Percentiles rank a stretch among this genome's conserved stretches.
Evolutionary conservation across 495 filamentous ascomycete genomes (phyloP).

Genomic region (Aspergillus haitiensis): DNA sequence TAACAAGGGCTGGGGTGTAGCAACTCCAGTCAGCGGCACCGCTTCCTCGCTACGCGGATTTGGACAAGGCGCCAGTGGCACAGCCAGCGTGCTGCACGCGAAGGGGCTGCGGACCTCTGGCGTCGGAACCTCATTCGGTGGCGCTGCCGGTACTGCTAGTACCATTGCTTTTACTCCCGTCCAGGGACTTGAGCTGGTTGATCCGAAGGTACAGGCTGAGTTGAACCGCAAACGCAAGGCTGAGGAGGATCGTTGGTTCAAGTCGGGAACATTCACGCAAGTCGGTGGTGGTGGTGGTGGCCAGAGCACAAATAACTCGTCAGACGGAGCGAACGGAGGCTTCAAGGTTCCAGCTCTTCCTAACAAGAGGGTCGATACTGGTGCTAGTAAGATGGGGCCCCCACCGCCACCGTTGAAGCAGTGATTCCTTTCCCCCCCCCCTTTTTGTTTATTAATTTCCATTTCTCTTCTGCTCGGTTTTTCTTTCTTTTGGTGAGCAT

Average conservation of each 20-base stretch:
- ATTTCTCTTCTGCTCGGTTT: conserved; percentile 10
- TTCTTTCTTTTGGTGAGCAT: conserved; percentile 11
- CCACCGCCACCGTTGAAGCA: conserved; percentile 36
- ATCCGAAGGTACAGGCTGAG: conserved; percentile 84
- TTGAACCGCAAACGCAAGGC: conserved; percentile 84
- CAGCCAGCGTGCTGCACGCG: conserved; percentile 63
- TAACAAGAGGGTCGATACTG: conserved; percentile 46
- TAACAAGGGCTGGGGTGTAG: conserved; percentile 91
- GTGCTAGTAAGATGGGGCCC: conserved; percentile 47
- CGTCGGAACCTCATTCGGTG: conserved; percentile 64
- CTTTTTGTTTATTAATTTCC: conserved; percentile 6
- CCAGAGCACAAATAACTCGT: conserved; percentile 31
- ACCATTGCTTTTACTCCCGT: conserved; percentile 91
- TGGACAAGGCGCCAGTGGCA: conserved; percentile 61
- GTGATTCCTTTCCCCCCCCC: conserved; percentile 11
- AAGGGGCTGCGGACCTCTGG: conserved; percentile 75
- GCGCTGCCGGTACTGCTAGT: conserved; percentile 70
- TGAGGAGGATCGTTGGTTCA: conserved; percentile 95
- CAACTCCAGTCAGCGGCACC: conserved; percentile 60
- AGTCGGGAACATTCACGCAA: conserved; percentile 92
- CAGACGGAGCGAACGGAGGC: conserved; percentile 37
- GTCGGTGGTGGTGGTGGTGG: conserved; percentile 60
- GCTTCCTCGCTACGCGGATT: conserved; percentile 79
- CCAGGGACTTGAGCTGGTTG: conserved; percentile 92
- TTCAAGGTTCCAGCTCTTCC: conserved; percentile 55